Percentiles rank a stretch among this genome's conserved stretches.
Conservation (phyloP, 1,284 basidiomycete genomes). For the Wallemia mellicola region DNA sequence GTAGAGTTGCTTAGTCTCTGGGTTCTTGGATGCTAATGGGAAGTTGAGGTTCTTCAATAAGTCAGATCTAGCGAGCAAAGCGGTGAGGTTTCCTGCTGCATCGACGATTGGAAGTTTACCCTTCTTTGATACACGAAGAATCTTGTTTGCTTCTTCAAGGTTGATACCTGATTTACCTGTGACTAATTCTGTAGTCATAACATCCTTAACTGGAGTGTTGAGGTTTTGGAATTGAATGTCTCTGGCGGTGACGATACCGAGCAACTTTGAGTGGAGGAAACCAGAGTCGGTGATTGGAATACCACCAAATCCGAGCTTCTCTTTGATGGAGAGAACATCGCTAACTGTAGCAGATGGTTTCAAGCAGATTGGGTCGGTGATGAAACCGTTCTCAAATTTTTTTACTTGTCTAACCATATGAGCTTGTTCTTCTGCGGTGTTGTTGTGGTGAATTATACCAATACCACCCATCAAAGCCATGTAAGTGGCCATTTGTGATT, state of each 20-base stretch:
- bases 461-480: conserved; percentile 87
- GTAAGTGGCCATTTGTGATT: conserved; percentile 84
- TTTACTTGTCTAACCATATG: conserved; percentile 93
- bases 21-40: conserved; percentile 76
- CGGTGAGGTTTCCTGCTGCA: conserved; percentile 36
- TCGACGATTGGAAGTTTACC: conserved; percentile 86
- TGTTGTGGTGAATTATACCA: conserved; percentile 97
- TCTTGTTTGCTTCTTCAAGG: conserved; percentile 68
- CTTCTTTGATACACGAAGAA: conserved; percentile 89
- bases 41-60: conserved; percentile 94
- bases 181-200: conserved; percentile 71
- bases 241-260: conserved; percentile 87
- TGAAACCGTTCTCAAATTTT: conserved; percentile 96
- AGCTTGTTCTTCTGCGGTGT: conserved; percentile 59
- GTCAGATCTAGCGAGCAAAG: conserved; percentile 80
- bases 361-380: conserved; percentile 70
- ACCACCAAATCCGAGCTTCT: conserved; percentile 72
- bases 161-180: conserved; percentile 61
- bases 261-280: conserved; percentile 54
- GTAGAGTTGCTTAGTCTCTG: conserved; percentile 78
- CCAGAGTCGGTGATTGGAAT: conserved; percentile 92
- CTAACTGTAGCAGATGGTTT: conserved; percentile 48
- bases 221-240: conserved; percentile 77
- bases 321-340: conserved; percentile 81
- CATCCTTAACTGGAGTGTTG: conserved; percentile 34